Evolutionary conservation across 1,284 basidiomycete genomes (phyloP).

Genomic region (Cryptococcus sp.): DNA sequence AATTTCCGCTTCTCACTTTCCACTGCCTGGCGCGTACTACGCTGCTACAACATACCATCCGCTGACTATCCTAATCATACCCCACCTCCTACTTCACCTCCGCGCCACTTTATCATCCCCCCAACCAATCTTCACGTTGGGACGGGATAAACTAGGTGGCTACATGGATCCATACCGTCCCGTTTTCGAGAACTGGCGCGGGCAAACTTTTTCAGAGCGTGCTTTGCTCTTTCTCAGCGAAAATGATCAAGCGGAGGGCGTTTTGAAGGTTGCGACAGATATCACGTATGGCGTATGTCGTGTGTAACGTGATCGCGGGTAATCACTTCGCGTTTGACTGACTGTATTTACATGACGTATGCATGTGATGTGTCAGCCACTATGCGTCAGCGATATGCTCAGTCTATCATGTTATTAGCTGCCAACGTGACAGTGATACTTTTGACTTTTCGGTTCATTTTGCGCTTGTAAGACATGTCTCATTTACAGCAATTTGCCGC

Average conservation of each 20-base stretch:
- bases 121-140: constrained; percentile 31
- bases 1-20: not conserved
- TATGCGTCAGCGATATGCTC: too few species aligned
- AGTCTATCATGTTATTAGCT: too few species aligned
- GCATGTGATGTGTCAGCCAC: too few species aligned
- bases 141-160: constrained; percentile 48
- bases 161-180: constrained; percentile 20
- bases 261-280: constrained; percentile 26
- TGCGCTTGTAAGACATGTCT: too few species aligned
- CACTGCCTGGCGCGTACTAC: not conserved
- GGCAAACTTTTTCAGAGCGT: constrained; percentile 19
- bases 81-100: not conserved
- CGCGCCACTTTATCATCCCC: constrained; percentile 41
- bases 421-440: too few species aligned
- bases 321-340: too few species aligned
- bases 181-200: constrained; percentile 18
- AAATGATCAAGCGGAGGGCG: constrained; percentile 7
- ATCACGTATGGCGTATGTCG: too few species aligned
- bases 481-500: too few species aligned
- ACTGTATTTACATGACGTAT: too few species aligned
- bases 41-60: too few species aligned
- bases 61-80: constrained; percentile 1
- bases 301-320: too few species aligned
- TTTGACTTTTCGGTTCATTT: too few species aligned
- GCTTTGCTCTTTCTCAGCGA: constrained; percentile 1